These are phyloP conservation scores for Pythium periplocum DNA, from an alignment of 352 stramenopile species.

Conservation along the genomic window DNA sequence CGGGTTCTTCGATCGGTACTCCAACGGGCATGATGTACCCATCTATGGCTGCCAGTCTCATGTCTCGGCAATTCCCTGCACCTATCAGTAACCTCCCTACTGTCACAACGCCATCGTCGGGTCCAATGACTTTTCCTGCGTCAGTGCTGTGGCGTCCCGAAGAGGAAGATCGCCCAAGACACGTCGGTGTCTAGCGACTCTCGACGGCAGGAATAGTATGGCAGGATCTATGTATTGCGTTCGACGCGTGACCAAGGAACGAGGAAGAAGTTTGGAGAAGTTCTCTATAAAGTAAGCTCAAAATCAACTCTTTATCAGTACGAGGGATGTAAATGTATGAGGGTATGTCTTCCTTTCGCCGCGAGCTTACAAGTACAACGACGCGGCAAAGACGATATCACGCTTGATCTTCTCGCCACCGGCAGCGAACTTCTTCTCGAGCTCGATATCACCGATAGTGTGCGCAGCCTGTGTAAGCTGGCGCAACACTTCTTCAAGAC, in stretches of 20 bases:
- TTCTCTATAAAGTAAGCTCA: no score
- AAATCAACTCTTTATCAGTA: no score
- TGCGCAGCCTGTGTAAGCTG: constrained; percentile 95
- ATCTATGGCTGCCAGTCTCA: constrained; percentile 22
- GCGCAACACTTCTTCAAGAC: constrained; percentile 96
- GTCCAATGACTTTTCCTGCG: constrained; percentile 27
- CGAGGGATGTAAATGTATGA: no score
- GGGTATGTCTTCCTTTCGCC: background rate
- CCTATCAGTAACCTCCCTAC: constrained; percentile 30
- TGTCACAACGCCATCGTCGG: constrained; percentile 15
- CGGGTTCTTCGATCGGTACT: constrained; percentile 14
- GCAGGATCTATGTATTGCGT: no score
- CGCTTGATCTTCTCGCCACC: constrained; percentile 96
- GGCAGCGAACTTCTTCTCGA: constrained; percentile 98
- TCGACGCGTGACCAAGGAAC: no score
- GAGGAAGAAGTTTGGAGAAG: no score
- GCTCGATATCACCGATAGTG: constrained; percentile 95
- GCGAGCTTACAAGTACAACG: constrained; percentile 92
- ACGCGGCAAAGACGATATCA: constrained; percentile 99
- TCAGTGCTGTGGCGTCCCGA: constrained; percentile 45
- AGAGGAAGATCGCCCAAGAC: constrained; percentile 19
- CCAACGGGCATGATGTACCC: constrained; percentile 25
- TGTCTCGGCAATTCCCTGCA: constrained; percentile 36
- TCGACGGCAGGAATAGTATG: no score
- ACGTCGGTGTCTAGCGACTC: background rate